Evolutionary conservation across 768 basidiomycete genomes (phyloP).

Genomic region (Boletus fagicola): DNA sequence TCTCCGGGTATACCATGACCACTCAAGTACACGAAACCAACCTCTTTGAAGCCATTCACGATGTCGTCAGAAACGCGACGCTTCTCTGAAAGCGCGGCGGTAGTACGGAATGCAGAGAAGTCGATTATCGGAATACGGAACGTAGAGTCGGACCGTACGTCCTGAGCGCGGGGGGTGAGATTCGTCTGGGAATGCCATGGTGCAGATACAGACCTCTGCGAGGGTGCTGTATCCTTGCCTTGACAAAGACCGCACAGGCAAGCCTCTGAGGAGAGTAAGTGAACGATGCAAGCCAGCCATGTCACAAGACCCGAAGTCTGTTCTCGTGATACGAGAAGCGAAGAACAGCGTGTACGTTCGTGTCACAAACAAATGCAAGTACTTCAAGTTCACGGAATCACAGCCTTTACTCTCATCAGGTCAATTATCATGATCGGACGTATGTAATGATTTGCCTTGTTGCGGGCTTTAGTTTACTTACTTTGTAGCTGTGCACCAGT

Average conservation of each 20-base stretch:
- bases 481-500: too few species aligned
- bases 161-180: conserved; percentile 25
- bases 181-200: background rate
- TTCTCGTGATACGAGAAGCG: background rate
- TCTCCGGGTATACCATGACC: conserved; percentile 66
- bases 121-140: conserved; percentile 77
- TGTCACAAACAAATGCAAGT: too few species aligned
- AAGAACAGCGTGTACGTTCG: background rate
- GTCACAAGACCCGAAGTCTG: background rate
- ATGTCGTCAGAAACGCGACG: conserved; percentile 62
- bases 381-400: too few species aligned
- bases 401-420: too few species aligned
- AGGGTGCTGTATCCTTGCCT: conserved; percentile 24
- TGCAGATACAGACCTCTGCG: conserved; percentile 20
- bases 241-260: conserved; percentile 1
- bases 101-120: conserved; percentile 63
- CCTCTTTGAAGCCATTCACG: conserved; percentile 73
- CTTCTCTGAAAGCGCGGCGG: conserved; percentile 53
- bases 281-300: conserved; percentile 19
- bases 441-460: too few species aligned
- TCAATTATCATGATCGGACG: too few species aligned
- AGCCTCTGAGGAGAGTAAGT: conserved; percentile 3
- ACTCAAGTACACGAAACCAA: conserved; percentile 76
- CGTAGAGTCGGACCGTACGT: conserved; percentile 35
- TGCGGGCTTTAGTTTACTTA: too few species aligned